A percentile compares a stretch with the other conserved stretches of the same genome.
Evolutionary conservation across 768 basidiomycete genomes (phyloP).

Genomic region (Obba rivulosa): DNA sequence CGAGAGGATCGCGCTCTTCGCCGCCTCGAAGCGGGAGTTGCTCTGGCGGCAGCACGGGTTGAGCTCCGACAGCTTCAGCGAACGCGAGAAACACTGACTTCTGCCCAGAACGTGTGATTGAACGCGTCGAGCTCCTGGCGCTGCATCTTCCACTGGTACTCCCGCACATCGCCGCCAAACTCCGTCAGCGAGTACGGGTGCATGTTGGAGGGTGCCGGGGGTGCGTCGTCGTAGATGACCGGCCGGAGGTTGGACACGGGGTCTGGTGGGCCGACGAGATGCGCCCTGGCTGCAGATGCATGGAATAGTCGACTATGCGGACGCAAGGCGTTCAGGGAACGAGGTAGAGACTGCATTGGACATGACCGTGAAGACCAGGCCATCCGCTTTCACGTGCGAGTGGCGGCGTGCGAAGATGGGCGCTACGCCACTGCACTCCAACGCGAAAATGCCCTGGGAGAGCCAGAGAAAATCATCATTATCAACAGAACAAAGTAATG

Average conservation of each 20-base stretch:
- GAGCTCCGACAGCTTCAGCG: neutral
- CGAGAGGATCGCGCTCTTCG: constrained; percentile 51
- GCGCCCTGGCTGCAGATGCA: constrained; percentile 11
- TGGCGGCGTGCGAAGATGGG: no score
- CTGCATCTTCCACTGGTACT: constrained; percentile 67
- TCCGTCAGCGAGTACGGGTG: constrained; percentile 81
- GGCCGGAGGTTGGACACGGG: constrained; percentile 78
- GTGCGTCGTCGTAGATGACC: constrained; percentile 63
- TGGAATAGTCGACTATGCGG: constrained; percentile 11
- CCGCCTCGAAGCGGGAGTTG: constrained; percentile 75
- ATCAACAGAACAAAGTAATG: no score
- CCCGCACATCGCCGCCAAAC: constrained; percentile 45
- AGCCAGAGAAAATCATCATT: no score
- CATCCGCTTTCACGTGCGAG: constrained; percentile 5
- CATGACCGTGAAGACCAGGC: constrained; percentile 7
- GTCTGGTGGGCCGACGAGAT: constrained; percentile 67
- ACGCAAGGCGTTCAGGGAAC: constrained; percentile 7
- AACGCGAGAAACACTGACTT: constrained; percentile 43
- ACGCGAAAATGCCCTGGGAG: no score
- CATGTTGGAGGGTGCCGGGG: constrained; percentile 22
- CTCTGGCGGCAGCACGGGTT: constrained; percentile 40
- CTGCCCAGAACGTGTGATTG: constrained; percentile 76
- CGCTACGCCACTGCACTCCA: no score
- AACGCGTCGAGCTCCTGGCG: constrained; percentile 69
- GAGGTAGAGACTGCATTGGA: constrained; percentile 1